Conservation (phyloP, 2,329 filamentous ascomycete genomes). For the Sporothrix euskadiensis region DNA sequence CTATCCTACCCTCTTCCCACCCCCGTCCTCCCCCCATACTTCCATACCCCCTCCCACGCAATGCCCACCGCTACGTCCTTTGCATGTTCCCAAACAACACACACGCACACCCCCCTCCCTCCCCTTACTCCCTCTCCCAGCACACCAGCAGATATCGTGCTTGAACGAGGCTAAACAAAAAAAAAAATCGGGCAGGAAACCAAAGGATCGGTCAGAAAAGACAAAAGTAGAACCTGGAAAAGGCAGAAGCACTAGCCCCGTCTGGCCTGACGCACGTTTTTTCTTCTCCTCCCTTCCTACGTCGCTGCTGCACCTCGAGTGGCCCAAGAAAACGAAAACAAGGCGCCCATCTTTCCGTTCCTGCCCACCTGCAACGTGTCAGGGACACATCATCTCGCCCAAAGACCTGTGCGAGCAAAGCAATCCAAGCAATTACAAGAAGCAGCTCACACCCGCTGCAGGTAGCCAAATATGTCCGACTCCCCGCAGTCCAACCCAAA, state of each 20-base stretch:
- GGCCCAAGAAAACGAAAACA: constrained; percentile 41
- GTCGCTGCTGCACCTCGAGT: constrained; percentile 51
- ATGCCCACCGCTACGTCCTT: constrained; percentile 39
- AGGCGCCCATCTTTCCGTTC: constrained; percentile 41
- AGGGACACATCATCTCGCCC: constrained; percentile 59
- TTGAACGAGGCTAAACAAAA: constrained; percentile 42
- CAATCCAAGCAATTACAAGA: constrained; percentile 57
- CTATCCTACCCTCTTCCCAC: constrained; percentile 33
- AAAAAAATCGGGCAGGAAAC: constrained; percentile 43
- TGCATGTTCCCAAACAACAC: constrained; percentile 18
- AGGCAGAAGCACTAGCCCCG: constrained; percentile 32
- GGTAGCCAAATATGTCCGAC: constrained; percentile 88
- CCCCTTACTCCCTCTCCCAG: neutral
- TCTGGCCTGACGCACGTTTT: constrained; percentile 49
- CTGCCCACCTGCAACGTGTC: constrained; percentile 61
- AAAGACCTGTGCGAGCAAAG: constrained; percentile 58
- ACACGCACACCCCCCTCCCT: constrained; percentile 12
- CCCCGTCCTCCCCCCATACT: constrained; percentile 32
- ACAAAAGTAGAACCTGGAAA: constrained; percentile 35
- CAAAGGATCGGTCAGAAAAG: constrained; percentile 36
- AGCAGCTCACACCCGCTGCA: constrained; percentile 65
- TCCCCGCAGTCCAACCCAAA: constrained; percentile 83
- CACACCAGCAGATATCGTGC: constrained; percentile 9
- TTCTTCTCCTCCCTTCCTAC: neutral
- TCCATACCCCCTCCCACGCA: constrained; percentile 20